Conservation (phyloP, 768 basidiomycete genomes). For the Psilocybe tampanensis region DNA sequence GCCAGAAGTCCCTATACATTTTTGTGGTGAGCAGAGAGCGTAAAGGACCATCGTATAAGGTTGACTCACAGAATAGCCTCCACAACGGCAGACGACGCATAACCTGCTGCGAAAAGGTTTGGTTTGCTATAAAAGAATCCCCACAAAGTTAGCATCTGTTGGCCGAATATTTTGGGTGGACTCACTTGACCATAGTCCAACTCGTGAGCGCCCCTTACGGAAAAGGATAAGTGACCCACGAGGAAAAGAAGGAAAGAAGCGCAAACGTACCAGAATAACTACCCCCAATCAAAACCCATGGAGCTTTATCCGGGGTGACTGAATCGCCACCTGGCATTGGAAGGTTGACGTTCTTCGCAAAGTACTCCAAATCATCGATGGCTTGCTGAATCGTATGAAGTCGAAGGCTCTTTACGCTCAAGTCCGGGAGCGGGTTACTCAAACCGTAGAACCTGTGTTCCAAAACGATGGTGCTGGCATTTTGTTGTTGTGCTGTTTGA, state of each 20-base stretch:
- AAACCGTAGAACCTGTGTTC: conserved; percentile 78
- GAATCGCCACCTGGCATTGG: conserved; percentile 68
- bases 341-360: conserved; percentile 63
- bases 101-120: conserved; percentile 63
- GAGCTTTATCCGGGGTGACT: conserved; percentile 55
- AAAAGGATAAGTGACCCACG: background rate
- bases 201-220: conserved; percentile 47
- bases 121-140: conserved; percentile 47
- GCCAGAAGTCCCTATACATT: conserved; percentile 57
- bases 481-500: conserved; percentile 65
- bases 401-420: conserved; percentile 57
- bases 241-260: background rate
- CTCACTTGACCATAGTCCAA: conserved; percentile 72
- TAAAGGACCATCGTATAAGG: background rate
- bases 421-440: conserved; percentile 68
- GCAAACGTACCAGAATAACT: conserved; percentile 47
- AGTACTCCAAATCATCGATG: conserved; percentile 72
- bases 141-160: background rate
- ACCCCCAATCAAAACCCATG: conserved; percentile 54
- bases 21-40: background rate
- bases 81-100: conserved; percentile 68
- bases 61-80: conserved; percentile 52
- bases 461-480: conserved; percentile 61
- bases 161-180: conserved; percentile 1
- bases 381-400: conserved; percentile 74